phyloP scores from a whole-genome alignment of 2,329 filamentous ascomycete species.

The Cadophora malorum region DNA sequence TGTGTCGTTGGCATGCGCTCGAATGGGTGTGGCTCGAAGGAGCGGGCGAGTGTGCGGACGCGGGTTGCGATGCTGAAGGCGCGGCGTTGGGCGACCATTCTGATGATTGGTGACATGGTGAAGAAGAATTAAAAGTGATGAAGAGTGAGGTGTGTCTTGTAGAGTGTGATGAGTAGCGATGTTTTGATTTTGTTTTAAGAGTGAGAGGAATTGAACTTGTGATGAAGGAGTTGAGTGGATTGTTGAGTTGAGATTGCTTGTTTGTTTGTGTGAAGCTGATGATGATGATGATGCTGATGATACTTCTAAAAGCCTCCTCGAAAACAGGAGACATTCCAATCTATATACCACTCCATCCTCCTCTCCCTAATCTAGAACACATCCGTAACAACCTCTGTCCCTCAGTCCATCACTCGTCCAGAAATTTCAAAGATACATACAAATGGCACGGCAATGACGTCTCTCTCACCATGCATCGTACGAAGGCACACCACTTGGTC shows the following conservation, averaged over 20 bases:
- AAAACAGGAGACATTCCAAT: conserved; percentile 2
- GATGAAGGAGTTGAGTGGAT: conserved; percentile 13
- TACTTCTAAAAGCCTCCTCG: background rate
- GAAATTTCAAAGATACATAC: background rate
- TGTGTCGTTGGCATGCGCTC: conserved; percentile 31
- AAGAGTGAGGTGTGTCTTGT: background rate
- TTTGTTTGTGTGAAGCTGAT: background rate
- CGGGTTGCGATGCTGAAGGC: conserved; percentile 31
- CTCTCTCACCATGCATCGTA: conserved; percentile 6
- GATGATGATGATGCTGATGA: conserved; percentile 5
- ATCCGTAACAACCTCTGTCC: background rate
- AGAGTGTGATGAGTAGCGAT: background rate
- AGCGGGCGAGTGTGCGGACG: conserved; percentile 27
- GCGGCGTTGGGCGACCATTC: conserved; percentile 26
- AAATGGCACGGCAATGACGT: conserved; percentile 11
- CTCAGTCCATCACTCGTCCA: background rate
- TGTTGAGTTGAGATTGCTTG: conserved; percentile 12
- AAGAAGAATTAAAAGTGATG: conserved; percentile 20
- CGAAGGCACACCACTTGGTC: background rate
- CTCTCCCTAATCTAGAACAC: conserved; percentile 4
- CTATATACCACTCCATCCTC: conserved; percentile 1
- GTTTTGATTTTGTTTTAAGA: background rate
- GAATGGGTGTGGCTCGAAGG: conserved; percentile 36
- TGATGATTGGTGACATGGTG: conserved; percentile 23
- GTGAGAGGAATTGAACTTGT: background rate